Percentiles rank a stretch among this genome's conserved stretches.
Conservation (phyloP, 1,284 basidiomycete species). For the Ustilago shanxiensis region DNA sequence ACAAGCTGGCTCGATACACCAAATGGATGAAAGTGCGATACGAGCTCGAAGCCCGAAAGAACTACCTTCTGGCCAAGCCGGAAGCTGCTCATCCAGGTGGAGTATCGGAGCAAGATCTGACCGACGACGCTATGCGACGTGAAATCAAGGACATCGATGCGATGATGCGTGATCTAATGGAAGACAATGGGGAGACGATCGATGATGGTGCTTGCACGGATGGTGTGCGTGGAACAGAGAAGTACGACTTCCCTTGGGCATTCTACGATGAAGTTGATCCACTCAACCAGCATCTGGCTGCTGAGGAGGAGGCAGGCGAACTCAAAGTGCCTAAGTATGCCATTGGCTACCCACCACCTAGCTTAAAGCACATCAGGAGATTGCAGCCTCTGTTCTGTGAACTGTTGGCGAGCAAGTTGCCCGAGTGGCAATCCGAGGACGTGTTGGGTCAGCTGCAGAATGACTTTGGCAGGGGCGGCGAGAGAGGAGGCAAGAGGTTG, state of each 20-base stretch:
- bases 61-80: conserved; percentile 60
- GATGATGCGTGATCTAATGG: conserved; percentile 60
- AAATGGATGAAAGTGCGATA: conserved; percentile 68
- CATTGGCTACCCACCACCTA: conserved; percentile 34
- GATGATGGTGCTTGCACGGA: conserved; percentile 61
- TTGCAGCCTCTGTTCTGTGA: conserved; percentile 62
- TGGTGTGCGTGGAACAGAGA: conserved; percentile 63
- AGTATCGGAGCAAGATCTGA: conserved; percentile 51
- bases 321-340: conserved; percentile 26
- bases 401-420: conserved; percentile 57
- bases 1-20: conserved; percentile 54
- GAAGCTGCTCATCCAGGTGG: conserved; percentile 49
- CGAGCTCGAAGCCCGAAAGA: conserved; percentile 65
- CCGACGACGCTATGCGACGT: conserved; percentile 41
- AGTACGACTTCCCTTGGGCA: conserved; percentile 60
- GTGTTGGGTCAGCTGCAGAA: conserved; percentile 35
- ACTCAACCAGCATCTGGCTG: conserved; percentile 51
- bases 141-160: conserved; percentile 58
- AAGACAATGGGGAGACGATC: conserved; percentile 44
- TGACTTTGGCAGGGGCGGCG: conserved; percentile 5
- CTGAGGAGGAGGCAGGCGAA: conserved; percentile 31
- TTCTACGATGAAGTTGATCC: conserved; percentile 63
- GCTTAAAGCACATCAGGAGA: conserved; percentile 54
- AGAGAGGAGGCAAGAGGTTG: conserved; percentile 8
- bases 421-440: conserved; percentile 62